These are phyloP conservation scores for Gaultheria prostrata DNA, from an alignment of 148 eudicot genomes.

Conservation along the genomic window DNA sequence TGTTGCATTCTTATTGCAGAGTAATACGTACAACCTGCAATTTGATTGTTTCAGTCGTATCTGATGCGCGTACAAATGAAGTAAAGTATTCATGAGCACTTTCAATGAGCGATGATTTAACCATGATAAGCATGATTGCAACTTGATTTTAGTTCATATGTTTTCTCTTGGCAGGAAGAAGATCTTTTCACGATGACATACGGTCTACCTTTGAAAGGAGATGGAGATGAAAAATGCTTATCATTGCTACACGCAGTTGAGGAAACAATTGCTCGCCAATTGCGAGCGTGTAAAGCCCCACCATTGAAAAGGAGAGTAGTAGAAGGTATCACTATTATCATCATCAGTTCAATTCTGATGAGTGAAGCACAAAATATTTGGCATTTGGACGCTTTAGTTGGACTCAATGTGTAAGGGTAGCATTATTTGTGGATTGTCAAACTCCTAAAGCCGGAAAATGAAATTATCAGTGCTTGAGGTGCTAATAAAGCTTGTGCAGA, in stretches of 20 bases:
- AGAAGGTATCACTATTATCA: slow-evolving; percentile 54
- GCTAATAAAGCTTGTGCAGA: not conserved
- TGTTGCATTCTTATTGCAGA: slow-evolving; percentile 83
- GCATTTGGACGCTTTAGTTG: not conserved
- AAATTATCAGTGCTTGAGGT: not conserved
- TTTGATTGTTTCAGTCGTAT: slow-evolving; percentile 81
- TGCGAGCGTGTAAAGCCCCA: slow-evolving; percentile 83
- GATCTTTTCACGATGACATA: slow-evolving; percentile 85
- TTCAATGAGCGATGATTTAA: slow-evolving; percentile 13
- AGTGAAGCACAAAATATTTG: slow-evolving; percentile 5
- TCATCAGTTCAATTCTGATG: not conserved
- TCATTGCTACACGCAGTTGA: slow-evolving; percentile 81
- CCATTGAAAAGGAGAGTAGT: slow-evolving; percentile 55
- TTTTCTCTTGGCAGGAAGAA: slow-evolving; percentile 65
- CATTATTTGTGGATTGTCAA: not conserved
- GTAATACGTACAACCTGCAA: slow-evolving; percentile 77
- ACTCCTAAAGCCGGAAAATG: not conserved
- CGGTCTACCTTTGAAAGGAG: slow-evolving; percentile 82
- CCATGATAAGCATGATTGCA: not conserved
- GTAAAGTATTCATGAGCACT: slow-evolving; percentile 66
- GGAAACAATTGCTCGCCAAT: slow-evolving; percentile 86
- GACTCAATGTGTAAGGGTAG: not conserved
- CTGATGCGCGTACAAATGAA: slow-evolving; percentile 96
- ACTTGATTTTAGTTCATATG: slow-evolving; percentile 16
- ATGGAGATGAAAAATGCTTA: slow-evolving; percentile 84